Base-by-base conservation (phyloP, 768 basidiomycete species). In the Hypsizygus marmoreus region DNA sequence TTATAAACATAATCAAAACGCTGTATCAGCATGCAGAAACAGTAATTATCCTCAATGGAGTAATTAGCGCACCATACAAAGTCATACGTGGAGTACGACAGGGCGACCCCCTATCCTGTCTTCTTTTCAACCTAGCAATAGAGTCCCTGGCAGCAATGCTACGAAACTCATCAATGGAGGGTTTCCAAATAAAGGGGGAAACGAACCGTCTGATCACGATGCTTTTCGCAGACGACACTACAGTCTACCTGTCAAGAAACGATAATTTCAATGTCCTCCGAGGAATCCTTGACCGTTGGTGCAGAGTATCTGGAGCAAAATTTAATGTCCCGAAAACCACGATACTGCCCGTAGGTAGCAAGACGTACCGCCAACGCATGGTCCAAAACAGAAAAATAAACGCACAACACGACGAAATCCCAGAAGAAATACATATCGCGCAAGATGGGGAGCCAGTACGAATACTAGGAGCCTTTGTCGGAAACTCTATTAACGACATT, bases 181-280 rank as follows among this genome's bases (percentile, higher is more conserved):
- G 69, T 0, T 59, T 64, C 9, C 6, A 52, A 34, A 60, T 63
- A 8, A 41, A 45, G 1, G 60, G 53, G 2, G 10, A 26, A 1
- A 14, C 4, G 0, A 56, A 67, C n/a, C 28, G 49, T 14, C 38
- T 72, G 0, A 61, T 70, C 0, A 54, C 56, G 2, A 62, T 55
- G 0, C 63, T 76, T 0, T 76, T 75, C 47, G 72, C 74, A 0
- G 71, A 76, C 45, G 69, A 76, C 49, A 74, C 73, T 2, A 68
- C 65, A 1, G 60, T 62, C 0, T 71, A 59, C 50, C 60, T 76
- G 0, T 51, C 52, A 2, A 53, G 60, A 34, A 9, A 49, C 0
- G 70, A 76, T 34, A 39, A 54, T 2, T 61, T 63, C 6, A 34
- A 38, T 0, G 46, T 40, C 0, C 61, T 77, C 0, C 26, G 53